A percentile compares a stretch with the other conserved stretches of the same genome.
Conservation (phyloP, 106 monocot genomes). For the Chionographis japonica region DNA sequence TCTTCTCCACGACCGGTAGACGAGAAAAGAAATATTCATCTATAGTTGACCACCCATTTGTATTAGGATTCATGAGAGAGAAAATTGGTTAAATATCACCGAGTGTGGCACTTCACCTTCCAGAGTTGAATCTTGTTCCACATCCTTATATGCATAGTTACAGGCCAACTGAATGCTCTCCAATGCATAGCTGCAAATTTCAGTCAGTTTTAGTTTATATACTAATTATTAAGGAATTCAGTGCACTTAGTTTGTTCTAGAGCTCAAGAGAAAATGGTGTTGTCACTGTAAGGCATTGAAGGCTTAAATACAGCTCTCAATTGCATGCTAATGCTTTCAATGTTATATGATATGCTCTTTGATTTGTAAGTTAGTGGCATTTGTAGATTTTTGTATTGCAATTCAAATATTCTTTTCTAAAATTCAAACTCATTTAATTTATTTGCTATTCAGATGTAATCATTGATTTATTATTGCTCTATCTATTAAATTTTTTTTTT, state of each 20-base stretch:
- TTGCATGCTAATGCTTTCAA: too few species aligned
- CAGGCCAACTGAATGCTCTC: slow-evolving; percentile 75
- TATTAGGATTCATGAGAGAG: background rate
- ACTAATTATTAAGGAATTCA: background rate
- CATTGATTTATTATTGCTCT: too few species aligned
- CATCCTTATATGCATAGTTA: slow-evolving; percentile 91
- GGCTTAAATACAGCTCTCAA: too few species aligned
- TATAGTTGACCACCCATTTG: slow-evolving; percentile 10
- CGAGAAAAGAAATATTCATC: slow-evolving; percentile 87
- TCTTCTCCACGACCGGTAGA: slow-evolving; percentile 64
- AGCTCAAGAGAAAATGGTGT: too few species aligned
- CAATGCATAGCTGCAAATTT: slow-evolving; percentile 60
- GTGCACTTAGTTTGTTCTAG: too few species aligned
- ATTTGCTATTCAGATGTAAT: too few species aligned
- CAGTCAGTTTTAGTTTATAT: background rate
- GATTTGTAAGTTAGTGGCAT: too few species aligned
- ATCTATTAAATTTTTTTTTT: too few species aligned
- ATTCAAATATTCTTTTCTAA: too few species aligned
- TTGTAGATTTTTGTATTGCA: too few species aligned
- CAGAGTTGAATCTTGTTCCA: slow-evolving; percentile 60
- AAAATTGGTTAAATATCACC: background rate
- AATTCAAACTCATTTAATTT: too few species aligned
- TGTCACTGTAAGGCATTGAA: background rate
- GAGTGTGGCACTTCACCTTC: slow-evolving; percentile 34
- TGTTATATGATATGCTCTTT: too few species aligned